Evolutionary conservation across 371 early-diverging fungal genomes (phyloP).

Genomic region (Encephalitozoon hellem): DNA sequence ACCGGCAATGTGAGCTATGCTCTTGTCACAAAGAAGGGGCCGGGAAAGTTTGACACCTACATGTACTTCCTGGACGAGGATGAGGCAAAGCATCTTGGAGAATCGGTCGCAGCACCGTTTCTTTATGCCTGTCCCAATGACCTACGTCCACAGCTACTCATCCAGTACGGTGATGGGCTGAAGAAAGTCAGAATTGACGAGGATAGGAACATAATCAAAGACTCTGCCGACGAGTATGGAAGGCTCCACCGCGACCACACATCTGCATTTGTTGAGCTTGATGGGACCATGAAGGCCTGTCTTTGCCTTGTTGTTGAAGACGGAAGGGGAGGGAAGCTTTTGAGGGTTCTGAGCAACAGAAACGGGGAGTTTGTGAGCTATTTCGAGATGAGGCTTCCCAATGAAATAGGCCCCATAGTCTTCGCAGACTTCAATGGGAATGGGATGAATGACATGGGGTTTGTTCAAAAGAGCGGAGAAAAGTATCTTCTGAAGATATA

Average conservation of each 20-base stretch:
- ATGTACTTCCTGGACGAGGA: conserved; percentile 2
- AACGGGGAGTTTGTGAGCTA: neutral
- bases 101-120: neutral
- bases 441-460: conserved; percentile 41
- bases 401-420: conserved; percentile 41
- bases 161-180: neutral
- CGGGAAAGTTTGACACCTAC: neutral
- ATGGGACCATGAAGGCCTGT: conserved; percentile 45
- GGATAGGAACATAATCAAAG: neutral
- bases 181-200: neutral
- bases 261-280: conserved; percentile 51
- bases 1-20: conserved; percentile 6
- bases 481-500: conserved; percentile 22
- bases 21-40: neutral
- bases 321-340: conserved; percentile 5
- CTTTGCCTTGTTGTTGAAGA: conserved; percentile 30
- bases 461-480: conserved; percentile 18
- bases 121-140: conserved; percentile 2
- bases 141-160: neutral
- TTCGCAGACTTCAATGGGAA: conserved; percentile 51
- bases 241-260: conserved; percentile 40
- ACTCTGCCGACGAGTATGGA: conserved; percentile 14
- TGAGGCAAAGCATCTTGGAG: neutral
- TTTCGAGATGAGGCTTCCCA: conserved; percentile 6
- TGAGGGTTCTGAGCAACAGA: conserved; percentile 39